Evolutionary conservation across 371 early-diverging fungal genomes (phyloP).

Genomic region (Mortierella sp.): DNA sequence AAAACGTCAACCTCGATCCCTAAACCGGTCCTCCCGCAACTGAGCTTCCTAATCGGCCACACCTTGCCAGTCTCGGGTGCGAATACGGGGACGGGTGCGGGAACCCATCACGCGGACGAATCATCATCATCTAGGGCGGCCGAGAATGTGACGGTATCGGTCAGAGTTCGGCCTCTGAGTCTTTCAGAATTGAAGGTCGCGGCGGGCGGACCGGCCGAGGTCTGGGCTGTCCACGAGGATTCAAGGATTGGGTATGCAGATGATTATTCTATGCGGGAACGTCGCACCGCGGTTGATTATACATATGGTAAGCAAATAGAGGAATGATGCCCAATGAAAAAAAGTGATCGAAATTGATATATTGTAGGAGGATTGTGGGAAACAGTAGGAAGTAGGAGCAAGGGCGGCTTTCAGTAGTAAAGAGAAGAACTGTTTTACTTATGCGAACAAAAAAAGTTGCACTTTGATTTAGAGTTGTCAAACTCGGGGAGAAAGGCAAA

Average conservation of each 20-base stretch:
- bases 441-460: not conserved
- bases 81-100: not conserved
- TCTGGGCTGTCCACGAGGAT: constrained; percentile 18
- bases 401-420: too few relatives aligned
- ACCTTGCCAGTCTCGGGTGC: not conserved
- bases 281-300: constrained; percentile 30
- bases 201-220: constrained; percentile 16
- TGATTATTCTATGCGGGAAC: constrained; percentile 22
- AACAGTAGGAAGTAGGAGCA: too few relatives aligned
- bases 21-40: constrained; percentile 15
- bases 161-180: constrained; percentile 27
- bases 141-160: constrained; percentile 38
- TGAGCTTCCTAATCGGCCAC: constrained; percentile 4
- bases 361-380: too few relatives aligned
- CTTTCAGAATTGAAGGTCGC: constrained; percentile 19
- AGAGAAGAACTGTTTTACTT: not conserved
- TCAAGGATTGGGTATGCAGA: constrained; percentile 26
- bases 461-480: too few relatives aligned
- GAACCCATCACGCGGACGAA: not conserved
- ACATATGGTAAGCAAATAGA: constrained; percentile 23
- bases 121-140: constrained; percentile 9
- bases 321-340: too few relatives aligned
- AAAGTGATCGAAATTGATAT: too few relatives aligned
- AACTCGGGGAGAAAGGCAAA: not conserved
- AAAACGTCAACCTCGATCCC: not conserved